phyloP scores from a whole-genome alignment of 148 eudicot species.

The Oxyria digyna region DNA sequence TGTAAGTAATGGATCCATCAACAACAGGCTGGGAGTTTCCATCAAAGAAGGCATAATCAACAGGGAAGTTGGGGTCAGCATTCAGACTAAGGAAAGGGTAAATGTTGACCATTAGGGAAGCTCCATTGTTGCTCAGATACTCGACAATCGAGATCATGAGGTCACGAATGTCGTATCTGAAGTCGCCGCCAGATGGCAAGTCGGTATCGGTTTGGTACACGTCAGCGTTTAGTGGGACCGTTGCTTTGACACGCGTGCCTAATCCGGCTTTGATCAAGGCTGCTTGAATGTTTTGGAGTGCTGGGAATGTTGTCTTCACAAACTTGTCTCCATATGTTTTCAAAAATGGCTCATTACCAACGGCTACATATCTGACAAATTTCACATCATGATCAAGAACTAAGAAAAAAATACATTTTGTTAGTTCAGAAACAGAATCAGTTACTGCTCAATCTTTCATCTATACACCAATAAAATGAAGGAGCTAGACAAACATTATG shows the following conservation, averaged over 20 bases:
- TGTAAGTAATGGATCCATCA: slow-evolving; percentile 50
- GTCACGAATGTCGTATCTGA: slow-evolving; percentile 56
- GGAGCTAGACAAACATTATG: no score
- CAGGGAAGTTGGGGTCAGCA: slow-evolving; percentile 78
- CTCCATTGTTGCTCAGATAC: slow-evolving; percentile 50
- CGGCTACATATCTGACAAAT: slow-evolving; percentile 61
- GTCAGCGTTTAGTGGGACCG: slow-evolving; percentile 85
- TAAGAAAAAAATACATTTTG: no score
- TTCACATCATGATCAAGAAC: neutral
- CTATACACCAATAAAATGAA: no score
- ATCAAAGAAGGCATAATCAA: slow-evolving; percentile 78
- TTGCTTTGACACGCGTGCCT: slow-evolving; percentile 64
- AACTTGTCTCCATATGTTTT: slow-evolving; percentile 54
- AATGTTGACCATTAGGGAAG: slow-evolving; percentile 69
- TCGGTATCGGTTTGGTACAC: slow-evolving; percentile 50
- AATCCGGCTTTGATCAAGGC: slow-evolving; percentile 87
- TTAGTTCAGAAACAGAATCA: no score
- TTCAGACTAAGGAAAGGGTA: slow-evolving; percentile 91
- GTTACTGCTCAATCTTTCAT: no score
- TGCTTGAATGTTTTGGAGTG: slow-evolving; percentile 77
- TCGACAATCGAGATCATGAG: slow-evolving; percentile 65
- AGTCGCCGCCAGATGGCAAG: slow-evolving; percentile 72
- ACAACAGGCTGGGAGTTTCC: slow-evolving; percentile 57
- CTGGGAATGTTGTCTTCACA: slow-evolving; percentile 54
- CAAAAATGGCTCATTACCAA: slow-evolving; percentile 92